phyloP scores from a whole-genome alignment of 2,329 filamentous ascomycete species.

The Ophiosphaerella herpotricha region DNA sequence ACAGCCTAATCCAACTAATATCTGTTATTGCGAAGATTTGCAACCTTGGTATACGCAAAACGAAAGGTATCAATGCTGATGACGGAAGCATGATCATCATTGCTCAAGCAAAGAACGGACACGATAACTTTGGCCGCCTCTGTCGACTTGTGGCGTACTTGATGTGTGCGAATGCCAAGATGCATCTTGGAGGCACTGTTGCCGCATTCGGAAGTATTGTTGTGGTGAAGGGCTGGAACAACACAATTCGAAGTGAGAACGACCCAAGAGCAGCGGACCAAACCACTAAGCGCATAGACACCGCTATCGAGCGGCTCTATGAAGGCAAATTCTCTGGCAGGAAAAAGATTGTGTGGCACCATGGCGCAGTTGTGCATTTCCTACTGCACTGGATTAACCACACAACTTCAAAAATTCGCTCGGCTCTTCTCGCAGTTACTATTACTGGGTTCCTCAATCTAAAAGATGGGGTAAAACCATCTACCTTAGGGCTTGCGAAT shows the following conservation, averaged over 20 bases:
- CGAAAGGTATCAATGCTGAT: conserved; percentile 11
- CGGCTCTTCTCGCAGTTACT: conserved; percentile 26
- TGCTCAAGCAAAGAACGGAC: conserved; percentile 17
- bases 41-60: conserved; percentile 23
- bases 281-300: conserved; percentile 31
- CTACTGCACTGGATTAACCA: conserved; percentile 36
- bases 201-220: conserved; percentile 31
- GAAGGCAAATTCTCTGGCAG: conserved; percentile 12
- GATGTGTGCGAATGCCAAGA: conserved; percentile 21
- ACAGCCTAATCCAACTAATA: conserved; percentile 36
- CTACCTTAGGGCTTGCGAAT: conserved; percentile 25
- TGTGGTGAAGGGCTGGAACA: conserved; percentile 37
- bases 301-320: conserved; percentile 25
- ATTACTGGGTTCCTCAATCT: conserved; percentile 31
- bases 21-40: conserved; percentile 37
- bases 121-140: conserved; percentile 29
- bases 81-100: conserved; percentile 38
- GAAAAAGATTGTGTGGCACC: conserved; percentile 40
- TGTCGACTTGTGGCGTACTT: conserved; percentile 35
- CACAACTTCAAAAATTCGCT: conserved; percentile 29
- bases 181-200: conserved; percentile 32
- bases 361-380: conserved; percentile 35
- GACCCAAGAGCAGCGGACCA: conserved; percentile 14
- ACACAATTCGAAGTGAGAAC: conserved; percentile 8
- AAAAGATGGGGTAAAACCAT: conserved; percentile 21